Evolutionary conservation across 2,329 filamentous ascomycete species (phyloP), one percentile per base, ranked within the genome.

Genomic region (Macrophomina phaseolina): DNA sequence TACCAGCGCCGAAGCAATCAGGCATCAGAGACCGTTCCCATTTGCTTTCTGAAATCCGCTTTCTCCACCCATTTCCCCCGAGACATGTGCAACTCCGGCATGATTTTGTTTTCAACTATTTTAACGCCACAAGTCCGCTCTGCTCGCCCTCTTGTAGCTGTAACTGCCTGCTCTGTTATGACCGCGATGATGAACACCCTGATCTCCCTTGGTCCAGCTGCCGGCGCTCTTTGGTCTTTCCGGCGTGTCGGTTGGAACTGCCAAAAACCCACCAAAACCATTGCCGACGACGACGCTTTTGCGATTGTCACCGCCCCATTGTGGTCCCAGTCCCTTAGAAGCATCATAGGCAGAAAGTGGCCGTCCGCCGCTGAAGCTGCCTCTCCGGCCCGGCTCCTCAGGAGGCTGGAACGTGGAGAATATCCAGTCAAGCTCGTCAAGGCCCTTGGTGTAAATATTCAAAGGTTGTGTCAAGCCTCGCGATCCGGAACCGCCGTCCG

Each of bases 401-500:
- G 45, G 70, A 0, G 87, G 87, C 38, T 85, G 80, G 67, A 90
- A 86, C 28, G 83, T 81, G 2, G 87, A 89, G 73, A 90, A 88
- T 70, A 89, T 88, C 88, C 89, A 90, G 71, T 90, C 88, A 30
- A 88, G 78, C 73, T 90, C 88, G 69, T 89, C 86, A 3, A 88
- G 79, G n/a, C 87, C 87, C 76, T 90, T 91, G 72, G 84, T 87
- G 75, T 88, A 90, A 45, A 90, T 84, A 69, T 87, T 83, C 28
- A 91, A 80, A 1, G 85, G 83, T 70, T 89, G 87, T 5, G 48
- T 56, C 12, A 62, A n/a, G 23, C 67, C 69, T 64, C 68, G 69
- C 38, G 51, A 53, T 34, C 68, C 63, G 12, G 62, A 55, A 5
- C 65, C 65, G 16, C 73, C 76, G 68, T 81, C 79, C 12, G 67